Base-by-base conservation (phyloP, 78 protist genomes). In the Dictyostelium firmibasis region DNA sequence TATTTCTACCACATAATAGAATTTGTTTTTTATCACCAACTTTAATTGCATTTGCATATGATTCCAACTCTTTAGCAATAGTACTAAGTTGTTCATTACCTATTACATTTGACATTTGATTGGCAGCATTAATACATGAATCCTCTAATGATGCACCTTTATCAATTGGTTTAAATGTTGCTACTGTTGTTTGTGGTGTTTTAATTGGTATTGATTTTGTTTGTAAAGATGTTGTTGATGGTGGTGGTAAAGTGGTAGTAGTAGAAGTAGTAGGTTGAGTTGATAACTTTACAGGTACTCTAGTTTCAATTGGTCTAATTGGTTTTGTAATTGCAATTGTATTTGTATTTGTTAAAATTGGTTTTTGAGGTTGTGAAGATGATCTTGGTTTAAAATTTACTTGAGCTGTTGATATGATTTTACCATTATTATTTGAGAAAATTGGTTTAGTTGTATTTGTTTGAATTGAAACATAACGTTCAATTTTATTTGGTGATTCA, bases 381-480 rank as follows among this genome's bases (percentile, higher is more conserved):
- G 84, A 41, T 79, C 38, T 79, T 47, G 83, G 83, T 77, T 43
- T 77, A 77, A 8, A 38, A 41, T 77, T 77, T 41, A 77, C 83
- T n/a, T 18, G 23, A 20, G 83, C 83, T 0, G 83, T 77, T 77
- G 83, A 77, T 41, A 41, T 18, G 1, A 77, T 29, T n/a, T 33
- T 35, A 57, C 67, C 67, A 57, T 57, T 57, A 53, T 53, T 53
- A 57, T 57, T 57, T 77, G 33, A 33, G 10, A 41, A 33, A 2
- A 47, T n/a, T 35, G 69, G 85, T 25, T 35, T 50, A 0, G 43
- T 31, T 33, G 76, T 14, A 60, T 82, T 84, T 9, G 38, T 84
- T 69, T 89, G 94, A 62, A 89, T 69, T 5, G 86, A 81, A n/a
- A 89, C 83, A 69, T 47, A 89, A 47, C 74, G 82, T 31, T 70